Conservation (phyloP, 345 rosid genomes). For the Euphorbia pulcherrima region DNA sequence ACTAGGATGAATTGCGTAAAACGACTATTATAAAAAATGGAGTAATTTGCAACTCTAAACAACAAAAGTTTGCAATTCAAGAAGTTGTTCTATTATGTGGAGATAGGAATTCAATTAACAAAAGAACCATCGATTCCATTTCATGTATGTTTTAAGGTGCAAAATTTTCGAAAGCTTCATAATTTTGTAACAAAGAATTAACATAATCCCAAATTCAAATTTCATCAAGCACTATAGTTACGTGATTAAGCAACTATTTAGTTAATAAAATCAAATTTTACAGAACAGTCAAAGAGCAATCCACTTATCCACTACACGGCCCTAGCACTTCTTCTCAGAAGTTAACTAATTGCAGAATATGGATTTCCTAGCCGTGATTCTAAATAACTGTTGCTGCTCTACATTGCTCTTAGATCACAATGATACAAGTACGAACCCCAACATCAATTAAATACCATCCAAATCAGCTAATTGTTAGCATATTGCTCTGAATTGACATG, state of each 20-base stretch:
- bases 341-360: background rate
- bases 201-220: background rate
- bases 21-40: too few relatives aligned
- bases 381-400: background rate
- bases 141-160: background rate
- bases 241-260: background rate
- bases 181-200: background rate
- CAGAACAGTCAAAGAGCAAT: background rate
- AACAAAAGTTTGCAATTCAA: background rate
- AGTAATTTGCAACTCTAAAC: background rate
- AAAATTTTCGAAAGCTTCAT: too few relatives aligned
- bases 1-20: too few relatives aligned
- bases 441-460: background rate
- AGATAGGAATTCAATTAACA: background rate
- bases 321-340: background rate
- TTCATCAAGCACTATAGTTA: background rate
- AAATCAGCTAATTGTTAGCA: background rate
- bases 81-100: background rate
- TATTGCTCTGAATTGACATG: background rate
- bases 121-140: background rate
- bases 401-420: background rate
- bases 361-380: background rate
- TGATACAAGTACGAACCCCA: background rate
- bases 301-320: background rate
- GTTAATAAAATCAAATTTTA: background rate